Conservation (phyloP, 83 land plant genomes). For the Picea abies region DNA sequence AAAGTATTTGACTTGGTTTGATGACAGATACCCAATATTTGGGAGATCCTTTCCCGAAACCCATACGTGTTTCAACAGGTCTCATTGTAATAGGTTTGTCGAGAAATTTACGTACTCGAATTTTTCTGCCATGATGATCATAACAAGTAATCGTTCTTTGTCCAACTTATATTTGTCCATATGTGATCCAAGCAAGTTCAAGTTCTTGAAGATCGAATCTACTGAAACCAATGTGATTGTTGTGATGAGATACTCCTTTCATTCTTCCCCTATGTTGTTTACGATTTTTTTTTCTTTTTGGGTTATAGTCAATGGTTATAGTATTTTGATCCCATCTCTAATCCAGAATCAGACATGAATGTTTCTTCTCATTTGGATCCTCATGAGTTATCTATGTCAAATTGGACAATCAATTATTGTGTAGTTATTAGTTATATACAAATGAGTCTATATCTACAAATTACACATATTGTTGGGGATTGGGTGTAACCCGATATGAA, state of each 20-base stretch:
- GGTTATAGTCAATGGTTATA: too few species aligned
- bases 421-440: too few species aligned
- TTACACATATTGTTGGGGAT: too few species aligned
- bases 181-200: conserved; percentile 26
- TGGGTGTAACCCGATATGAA: too few species aligned
- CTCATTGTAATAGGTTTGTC: not conserved
- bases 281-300: not conserved
- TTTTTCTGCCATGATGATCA: not conserved
- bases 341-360: too few species aligned
- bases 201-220: conserved; percentile 15
- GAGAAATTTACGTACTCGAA: not conserved
- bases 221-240: conserved; percentile 8
- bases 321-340: too few species aligned
- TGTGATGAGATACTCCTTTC: not conserved
- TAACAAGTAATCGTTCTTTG: not conserved
- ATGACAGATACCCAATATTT: too few species aligned
- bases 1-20: too few species aligned
- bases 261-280: not conserved
- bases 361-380: too few species aligned
- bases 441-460: too few species aligned
- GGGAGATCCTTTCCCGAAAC: not conserved
- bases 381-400: too few species aligned
- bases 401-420: too few species aligned
- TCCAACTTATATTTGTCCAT: not conserved
- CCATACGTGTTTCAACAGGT: not conserved